Percentiles rank a stretch among this genome's conserved stretches.
Evolutionary conservation across 169 alveolate genomes (phyloP).

Genomic region (Perkinsus olseni): DNA sequence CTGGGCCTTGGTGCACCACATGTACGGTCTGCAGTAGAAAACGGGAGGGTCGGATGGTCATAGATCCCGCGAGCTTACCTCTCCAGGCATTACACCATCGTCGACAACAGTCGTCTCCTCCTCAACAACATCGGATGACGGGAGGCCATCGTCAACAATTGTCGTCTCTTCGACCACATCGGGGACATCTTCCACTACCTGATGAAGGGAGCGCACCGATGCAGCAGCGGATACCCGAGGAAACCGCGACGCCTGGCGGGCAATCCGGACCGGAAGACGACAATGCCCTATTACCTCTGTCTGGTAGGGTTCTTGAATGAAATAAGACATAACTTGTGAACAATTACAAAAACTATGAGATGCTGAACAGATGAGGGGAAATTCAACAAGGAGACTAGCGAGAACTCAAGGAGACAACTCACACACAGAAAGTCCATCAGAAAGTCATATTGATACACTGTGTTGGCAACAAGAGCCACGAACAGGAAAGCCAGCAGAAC

Average conservation of each 20-base stretch:
- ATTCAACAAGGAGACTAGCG: too few relatives aligned
- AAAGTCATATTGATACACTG: too few relatives aligned
- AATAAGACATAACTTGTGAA: not conserved
- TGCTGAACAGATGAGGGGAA: not conserved
- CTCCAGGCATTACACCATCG: not conserved
- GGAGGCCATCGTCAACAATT: not conserved
- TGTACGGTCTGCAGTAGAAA: not conserved
- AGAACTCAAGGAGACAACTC: too few relatives aligned
- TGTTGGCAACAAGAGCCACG: too few relatives aligned
- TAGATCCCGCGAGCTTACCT: not conserved
- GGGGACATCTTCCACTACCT: not conserved
- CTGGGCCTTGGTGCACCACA: not conserved
- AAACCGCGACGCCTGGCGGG: too few relatives aligned
- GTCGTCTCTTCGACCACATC: not conserved
- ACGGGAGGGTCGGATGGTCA: too few relatives aligned
- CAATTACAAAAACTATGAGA: not conserved
- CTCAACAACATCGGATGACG: not conserved
- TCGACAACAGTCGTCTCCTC: not conserved
- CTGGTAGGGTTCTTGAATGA: not conserved
- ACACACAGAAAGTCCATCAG: too few relatives aligned
- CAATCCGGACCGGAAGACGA: too few relatives aligned
- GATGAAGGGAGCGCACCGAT: too few relatives aligned
- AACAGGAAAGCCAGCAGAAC: too few relatives aligned
- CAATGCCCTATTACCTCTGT: not conserved
- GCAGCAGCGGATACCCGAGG: too few relatives aligned